Evolutionary conservation across 805 yeast genomes (phyloP).

Genomic region (Wickerhamomyces subpelliculosus): DNA sequence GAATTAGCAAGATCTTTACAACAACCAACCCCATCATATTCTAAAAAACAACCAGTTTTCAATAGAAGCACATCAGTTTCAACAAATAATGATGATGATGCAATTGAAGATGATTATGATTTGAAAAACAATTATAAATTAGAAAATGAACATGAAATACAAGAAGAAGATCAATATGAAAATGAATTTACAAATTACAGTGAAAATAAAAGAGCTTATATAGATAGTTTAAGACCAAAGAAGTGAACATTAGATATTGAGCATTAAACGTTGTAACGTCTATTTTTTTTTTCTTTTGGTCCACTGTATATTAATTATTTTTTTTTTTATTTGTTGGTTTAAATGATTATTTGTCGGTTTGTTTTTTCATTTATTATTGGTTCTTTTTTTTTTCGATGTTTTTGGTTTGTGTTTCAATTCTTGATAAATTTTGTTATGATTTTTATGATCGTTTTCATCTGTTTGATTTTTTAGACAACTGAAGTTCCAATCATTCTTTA

Average conservation of each 20-base stretch:
- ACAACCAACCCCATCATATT: constrained; percentile 19
- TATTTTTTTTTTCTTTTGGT: too few relatives aligned
- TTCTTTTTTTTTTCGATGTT: too few relatives aligned
- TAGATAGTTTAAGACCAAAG: constrained; percentile 34
- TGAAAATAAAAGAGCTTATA: constrained; percentile 34
- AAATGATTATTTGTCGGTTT: background rate
- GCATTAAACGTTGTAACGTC: too few relatives aligned
- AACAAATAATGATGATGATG: constrained; percentile 8
- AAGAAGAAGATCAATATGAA: constrained; percentile 39
- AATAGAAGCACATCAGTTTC: constrained; percentile 10
- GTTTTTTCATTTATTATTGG: too few relatives aligned
- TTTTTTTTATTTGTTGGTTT: background rate
- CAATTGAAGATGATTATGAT: too few relatives aligned
- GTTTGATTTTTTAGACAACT: too few relatives aligned
- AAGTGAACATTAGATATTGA: too few relatives aligned
- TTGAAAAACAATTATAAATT: constrained; percentile 27
- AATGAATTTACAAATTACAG: constrained; percentile 40
- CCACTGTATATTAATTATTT: too few relatives aligned
- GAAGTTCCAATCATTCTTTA: too few relatives aligned
- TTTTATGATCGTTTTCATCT: too few relatives aligned
- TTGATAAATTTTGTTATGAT: too few relatives aligned
- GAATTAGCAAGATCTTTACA: constrained; percentile 21
- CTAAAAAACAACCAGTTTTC: constrained; percentile 10
- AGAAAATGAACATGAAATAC: constrained; percentile 24
- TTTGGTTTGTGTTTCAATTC: too few relatives aligned